A percentile compares a stretch with the other conserved stretches of the same genome.
These are phyloP conservation scores for Aspergillus glaucus DNA, from an alignment of 2,329 filamentous ascomycete species.

Conservation along the genomic window DNA sequence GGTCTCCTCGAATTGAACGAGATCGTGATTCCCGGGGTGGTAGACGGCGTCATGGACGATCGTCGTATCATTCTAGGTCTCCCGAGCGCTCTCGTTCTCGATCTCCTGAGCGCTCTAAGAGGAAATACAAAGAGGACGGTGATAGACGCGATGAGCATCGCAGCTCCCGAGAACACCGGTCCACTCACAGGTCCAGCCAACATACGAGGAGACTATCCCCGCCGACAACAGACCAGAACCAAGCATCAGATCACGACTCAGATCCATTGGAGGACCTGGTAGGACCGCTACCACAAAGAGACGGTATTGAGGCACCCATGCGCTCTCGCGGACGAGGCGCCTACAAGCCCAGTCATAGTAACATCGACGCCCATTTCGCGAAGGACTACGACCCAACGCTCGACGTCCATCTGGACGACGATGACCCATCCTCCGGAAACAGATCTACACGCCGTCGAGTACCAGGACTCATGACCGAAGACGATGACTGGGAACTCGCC, in stretches of 20 bases:
- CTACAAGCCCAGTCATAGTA: slow-evolving; percentile 50
- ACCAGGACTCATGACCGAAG: slow-evolving; percentile 40
- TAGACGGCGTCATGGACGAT: slow-evolving; percentile 8
- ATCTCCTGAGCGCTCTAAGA: slow-evolving; percentile 12
- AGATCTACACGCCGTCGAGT: slow-evolving; percentile 37
- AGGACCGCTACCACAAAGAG: slow-evolving; percentile 58
- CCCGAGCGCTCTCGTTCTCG: slow-evolving; percentile 14
- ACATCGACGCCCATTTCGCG: slow-evolving; percentile 76
- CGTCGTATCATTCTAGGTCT: slow-evolving; percentile 10
- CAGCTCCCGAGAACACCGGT: slow-evolving; percentile 2
- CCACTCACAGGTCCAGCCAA: slow-evolving; percentile 1
- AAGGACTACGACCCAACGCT: slow-evolving; percentile 53
- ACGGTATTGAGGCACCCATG: slow-evolving; percentile 37
- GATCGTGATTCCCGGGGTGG: slow-evolving; percentile 7
- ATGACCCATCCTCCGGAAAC: slow-evolving; percentile 56
- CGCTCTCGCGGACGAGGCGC: slow-evolving; percentile 66
- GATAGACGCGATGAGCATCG: neutral
- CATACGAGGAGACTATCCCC: slow-evolving; percentile 1
- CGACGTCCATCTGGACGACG: slow-evolving; percentile 34
- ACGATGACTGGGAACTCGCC: slow-evolving; percentile 71
- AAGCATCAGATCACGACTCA: slow-evolving; percentile 40
- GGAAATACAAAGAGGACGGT: slow-evolving; percentile 9
- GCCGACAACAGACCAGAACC: neutral
- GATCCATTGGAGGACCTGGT: slow-evolving; percentile 72
- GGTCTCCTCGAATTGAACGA: slow-evolving; percentile 11